Base-by-base conservation (phyloP, 1,139 yeast species). In the Blastobotrys elegans region DNA sequence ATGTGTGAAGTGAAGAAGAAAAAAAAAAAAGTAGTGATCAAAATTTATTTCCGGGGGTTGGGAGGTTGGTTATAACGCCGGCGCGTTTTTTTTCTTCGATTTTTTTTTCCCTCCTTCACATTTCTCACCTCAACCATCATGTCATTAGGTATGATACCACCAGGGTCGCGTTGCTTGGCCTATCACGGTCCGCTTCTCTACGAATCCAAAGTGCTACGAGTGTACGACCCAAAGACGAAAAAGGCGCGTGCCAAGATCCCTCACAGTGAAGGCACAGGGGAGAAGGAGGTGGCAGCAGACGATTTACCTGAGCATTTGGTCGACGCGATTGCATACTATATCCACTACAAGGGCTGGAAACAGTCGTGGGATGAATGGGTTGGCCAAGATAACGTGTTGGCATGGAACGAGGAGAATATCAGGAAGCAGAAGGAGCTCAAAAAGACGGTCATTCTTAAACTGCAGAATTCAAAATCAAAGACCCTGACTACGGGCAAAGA, bases 341-440 rank as follows among this genome's bases (percentile, higher is more conserved):
- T 92, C 8, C 98, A 92, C 63, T 92, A 92, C 67, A 86, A 83
- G 59, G 97, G 98, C 2, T 92, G 98, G 98, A 92, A 89, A 60
- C 68, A 82, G 18, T 82, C 90, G 53, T 90, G 97, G 97, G 97
- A 92, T 63, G 98, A 92, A 64, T 92, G 98, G 98, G 95, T 92
- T 0, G 76, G 79, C 0, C 66, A 68, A 8, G 82, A 79, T 44
- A 71, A 97, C 36, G 76, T 90, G 10, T 69, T 87, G 61, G 83
- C 79, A 54, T 73, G 75, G 61, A 85, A 76, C 45, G 84, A 80
- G 38, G 95, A 83, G 55, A 89, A 85, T 61, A 61, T 83, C 48
- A 70, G 74, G 50, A 68, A 79, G 46, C 88, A 84, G 62, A 76
- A 79, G 55, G 82, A 81, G 54, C 70, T 88, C 58, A 79, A 77